Conservation (phyloP, 208 protist genomes). For the Trypanosoma boissoni region DNA sequence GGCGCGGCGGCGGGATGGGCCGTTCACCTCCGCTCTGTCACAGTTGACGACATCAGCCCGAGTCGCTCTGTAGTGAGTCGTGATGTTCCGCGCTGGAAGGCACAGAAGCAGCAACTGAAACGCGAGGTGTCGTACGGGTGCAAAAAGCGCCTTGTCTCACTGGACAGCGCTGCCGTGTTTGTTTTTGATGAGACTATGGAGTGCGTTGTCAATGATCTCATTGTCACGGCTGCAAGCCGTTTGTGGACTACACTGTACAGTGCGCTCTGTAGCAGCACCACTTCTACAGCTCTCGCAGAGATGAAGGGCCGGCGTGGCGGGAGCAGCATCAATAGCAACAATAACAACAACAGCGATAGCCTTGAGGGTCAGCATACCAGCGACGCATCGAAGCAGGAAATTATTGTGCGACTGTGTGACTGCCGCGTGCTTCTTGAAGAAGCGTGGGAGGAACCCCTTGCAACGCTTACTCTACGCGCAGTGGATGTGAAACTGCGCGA, state of each 20-base stretch:
- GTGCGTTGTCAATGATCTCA: neutral
- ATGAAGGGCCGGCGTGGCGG: too few species aligned
- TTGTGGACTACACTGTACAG: neutral
- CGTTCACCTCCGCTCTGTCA: conserved; percentile 8
- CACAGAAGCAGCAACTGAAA: conserved; percentile 9
- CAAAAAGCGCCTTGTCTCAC: neutral
- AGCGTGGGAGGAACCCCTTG: conserved; percentile 25
- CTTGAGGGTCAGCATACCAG: neutral
- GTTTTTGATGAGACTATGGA: neutral
- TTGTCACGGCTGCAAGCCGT: neutral
- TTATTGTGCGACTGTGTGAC: conserved; percentile 10
- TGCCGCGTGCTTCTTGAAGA: conserved; percentile 13
- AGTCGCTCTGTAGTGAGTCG: neutral
- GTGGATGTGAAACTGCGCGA: neutral
- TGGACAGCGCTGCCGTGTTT: neutral
- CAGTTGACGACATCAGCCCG: conserved; percentile 20
- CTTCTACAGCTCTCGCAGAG: neutral
- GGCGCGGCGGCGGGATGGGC: neutral
- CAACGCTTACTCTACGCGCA: conserved; percentile 1
- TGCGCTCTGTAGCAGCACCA: neutral
- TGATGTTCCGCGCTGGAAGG: conserved; percentile 19
- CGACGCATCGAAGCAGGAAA: neutral
- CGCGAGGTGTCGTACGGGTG: too few species aligned
- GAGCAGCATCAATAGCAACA: too few species aligned
- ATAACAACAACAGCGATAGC: too few species aligned